phyloP scores from a whole-genome alignment of 1,284 basidiomycete species.

The Dichomitus squalens region DNA sequence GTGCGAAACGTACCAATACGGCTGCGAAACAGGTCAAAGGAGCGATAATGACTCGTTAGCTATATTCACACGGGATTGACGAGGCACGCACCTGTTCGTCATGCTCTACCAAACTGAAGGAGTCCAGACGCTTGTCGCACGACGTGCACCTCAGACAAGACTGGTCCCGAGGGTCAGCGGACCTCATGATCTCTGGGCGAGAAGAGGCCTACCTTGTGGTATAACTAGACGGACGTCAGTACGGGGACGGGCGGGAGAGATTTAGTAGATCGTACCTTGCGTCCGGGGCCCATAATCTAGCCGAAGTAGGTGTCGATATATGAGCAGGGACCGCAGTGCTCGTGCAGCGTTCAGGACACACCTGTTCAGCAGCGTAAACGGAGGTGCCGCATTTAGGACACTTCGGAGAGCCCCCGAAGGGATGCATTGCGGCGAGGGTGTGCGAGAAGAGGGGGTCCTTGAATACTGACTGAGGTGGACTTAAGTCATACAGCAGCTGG shows the following conservation, averaged over 20 bases:
- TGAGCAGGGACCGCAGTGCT: background rate
- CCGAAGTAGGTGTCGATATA: slow-evolving; percentile 11
- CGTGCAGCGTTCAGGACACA: background rate
- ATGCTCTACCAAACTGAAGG: slow-evolving; percentile 72
- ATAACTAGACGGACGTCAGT: slow-evolving; percentile 49
- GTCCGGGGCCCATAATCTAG: slow-evolving; percentile 77
- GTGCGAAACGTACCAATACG: slow-evolving; percentile 57
- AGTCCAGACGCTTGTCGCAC: slow-evolving; percentile 76
- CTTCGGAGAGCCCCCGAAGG: slow-evolving; percentile 63
- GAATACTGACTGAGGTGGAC: background rate
- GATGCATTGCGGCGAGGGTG: slow-evolving; percentile 49
- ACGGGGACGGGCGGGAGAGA: background rate
- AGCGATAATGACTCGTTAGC: too few species aligned
- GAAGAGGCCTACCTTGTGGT: slow-evolving; percentile 63
- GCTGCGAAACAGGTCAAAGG: slow-evolving; percentile 43
- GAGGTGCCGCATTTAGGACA: slow-evolving; percentile 69
- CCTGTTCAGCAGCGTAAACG: slow-evolving; percentile 84
- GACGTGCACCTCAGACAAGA: slow-evolving; percentile 71
- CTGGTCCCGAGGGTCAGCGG: slow-evolving; percentile 35
- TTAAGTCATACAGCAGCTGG: too few species aligned
- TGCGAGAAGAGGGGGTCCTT: background rate
- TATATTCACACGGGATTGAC: background rate
- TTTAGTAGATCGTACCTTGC: slow-evolving; percentile 56
- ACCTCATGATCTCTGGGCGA: background rate
- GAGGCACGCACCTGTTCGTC: slow-evolving; percentile 62